Base-by-base conservation (phyloP, 2,329 filamentous ascomycete species). In the Scedosporium dehoogii region DNA sequence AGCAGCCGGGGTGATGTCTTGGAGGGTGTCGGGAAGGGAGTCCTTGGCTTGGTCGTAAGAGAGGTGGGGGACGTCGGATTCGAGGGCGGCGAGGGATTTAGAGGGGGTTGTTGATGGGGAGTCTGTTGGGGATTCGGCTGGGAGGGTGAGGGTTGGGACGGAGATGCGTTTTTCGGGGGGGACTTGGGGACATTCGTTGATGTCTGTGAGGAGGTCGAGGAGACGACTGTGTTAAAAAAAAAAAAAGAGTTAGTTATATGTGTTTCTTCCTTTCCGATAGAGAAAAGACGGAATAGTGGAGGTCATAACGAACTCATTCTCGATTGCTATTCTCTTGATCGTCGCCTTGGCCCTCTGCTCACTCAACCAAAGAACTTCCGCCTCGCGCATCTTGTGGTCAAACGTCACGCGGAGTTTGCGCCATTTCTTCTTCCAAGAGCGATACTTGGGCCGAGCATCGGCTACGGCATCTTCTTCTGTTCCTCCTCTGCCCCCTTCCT, bases 351-450 rank as follows among this genome's bases (percentile, higher is more conserved):
- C 90, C 74, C 88, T 87, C 73, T 90, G 89, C 74, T 94, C 92
- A 62, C 90, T 82, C 69, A 86, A 85, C 75, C 94, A 94, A 64
- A 94, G 81, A 62, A 87, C 83, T 75, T 96, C 94, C 73, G 91
- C 90, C 67, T 91, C 85, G 63, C 87, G 84, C 84, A 92, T 90
- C 70, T 85, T 85, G 59, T 86, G 81, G 68, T 94, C 89, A 71
- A 94, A 96, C 29, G 81, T 79, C 72, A 88, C 81, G 75, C 89
- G 87, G 86, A 94, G 90, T 81, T 96, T 96, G 69, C 89, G 88
- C 74, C 96, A 99, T 80, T 99, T 99, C 78, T 96, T 96, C 83
- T 90, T 91, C 81, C 82, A 88, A 55, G 85, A 88, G 70, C 85
- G 87, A 73, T 87, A 85, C 3, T 57, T 56, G 27, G 60, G 60